These are phyloP conservation scores for Cyberlindnera misumaiensis DNA, from an alignment of 805 yeast genomes.

Conservation along the genomic window DNA sequence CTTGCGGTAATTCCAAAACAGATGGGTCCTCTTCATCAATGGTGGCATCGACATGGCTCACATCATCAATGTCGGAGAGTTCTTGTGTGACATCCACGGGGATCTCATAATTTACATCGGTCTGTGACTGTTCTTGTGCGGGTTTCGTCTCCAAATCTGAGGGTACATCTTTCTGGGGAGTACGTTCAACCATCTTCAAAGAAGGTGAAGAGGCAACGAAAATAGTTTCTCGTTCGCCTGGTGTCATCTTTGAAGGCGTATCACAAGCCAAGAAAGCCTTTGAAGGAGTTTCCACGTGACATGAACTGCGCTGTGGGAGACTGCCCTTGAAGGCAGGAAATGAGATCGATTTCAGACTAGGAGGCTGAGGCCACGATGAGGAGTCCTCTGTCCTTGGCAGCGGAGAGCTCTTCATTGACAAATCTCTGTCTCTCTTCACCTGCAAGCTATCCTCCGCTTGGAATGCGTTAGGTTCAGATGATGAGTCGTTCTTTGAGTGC, in stretches of 20 bases:
- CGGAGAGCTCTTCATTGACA: conserved; percentile 1
- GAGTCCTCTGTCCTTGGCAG: background rate
- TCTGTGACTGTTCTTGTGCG: background rate
- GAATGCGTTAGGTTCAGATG: conserved; percentile 1
- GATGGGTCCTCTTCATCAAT: conserved; percentile 10
- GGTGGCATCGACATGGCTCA: conserved; percentile 13
- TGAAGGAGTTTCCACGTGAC: background rate
- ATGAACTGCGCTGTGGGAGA: no score
- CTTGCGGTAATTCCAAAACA: background rate
- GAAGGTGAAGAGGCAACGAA: conserved; percentile 1
- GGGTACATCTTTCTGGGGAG: background rate
- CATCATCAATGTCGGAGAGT: conserved; percentile 24
- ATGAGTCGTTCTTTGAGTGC: conserved; percentile 2
- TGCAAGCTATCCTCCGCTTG: conserved; percentile 20
- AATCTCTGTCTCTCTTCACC: conserved; percentile 6
- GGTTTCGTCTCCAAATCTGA: background rate
- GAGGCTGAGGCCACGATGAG: background rate
- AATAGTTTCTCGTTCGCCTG: background rate
- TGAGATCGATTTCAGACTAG: background rate
- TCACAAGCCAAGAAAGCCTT: conserved; percentile 6
- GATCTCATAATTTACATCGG: conserved; percentile 1
- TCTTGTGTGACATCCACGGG: conserved; percentile 22
- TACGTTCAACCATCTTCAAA: background rate
- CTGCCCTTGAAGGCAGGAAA: background rate
- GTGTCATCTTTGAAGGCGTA: conserved; percentile 4